phyloP scores from a whole-genome alignment of 192 early-diverging fungal species.

The Coemansia sp. region DNA sequence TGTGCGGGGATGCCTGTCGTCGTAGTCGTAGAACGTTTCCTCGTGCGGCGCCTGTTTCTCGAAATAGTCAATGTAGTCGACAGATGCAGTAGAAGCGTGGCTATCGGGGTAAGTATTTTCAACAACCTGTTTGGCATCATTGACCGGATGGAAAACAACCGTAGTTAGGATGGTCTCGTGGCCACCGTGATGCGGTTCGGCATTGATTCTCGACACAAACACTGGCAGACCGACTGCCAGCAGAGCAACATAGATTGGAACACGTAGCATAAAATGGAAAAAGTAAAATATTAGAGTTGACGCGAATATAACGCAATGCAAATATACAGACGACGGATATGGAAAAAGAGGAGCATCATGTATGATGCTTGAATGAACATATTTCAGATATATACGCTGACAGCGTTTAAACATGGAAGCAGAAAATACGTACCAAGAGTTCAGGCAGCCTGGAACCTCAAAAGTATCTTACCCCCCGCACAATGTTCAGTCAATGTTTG shows the following conservation, averaged over 20 bases:
- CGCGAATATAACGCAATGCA: no score
- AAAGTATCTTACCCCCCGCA: no score
- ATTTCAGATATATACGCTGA: no score
- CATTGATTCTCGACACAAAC: neutral
- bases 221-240: constrained; percentile 2
- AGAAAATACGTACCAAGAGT: no score
- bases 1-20: neutral
- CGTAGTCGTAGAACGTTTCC: neutral
- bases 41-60: neutral
- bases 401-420: no score
- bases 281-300: neutral
- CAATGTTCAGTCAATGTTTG: no score
- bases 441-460: no score
- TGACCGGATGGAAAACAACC: neutral
- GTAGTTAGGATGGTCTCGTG: neutral
- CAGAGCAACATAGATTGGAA: neutral
- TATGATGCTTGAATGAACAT: no score
- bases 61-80: constrained; percentile 6
- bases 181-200: neutral
- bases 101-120: neutral
- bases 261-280: constrained; percentile 1
- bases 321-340: neutral
- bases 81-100: neutral
- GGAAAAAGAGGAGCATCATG: no score
- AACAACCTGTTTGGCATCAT: no score